Conservation (phyloP, 2,329 filamentous ascomycete genomes). For the Pestalotiopsis sp. region DNA sequence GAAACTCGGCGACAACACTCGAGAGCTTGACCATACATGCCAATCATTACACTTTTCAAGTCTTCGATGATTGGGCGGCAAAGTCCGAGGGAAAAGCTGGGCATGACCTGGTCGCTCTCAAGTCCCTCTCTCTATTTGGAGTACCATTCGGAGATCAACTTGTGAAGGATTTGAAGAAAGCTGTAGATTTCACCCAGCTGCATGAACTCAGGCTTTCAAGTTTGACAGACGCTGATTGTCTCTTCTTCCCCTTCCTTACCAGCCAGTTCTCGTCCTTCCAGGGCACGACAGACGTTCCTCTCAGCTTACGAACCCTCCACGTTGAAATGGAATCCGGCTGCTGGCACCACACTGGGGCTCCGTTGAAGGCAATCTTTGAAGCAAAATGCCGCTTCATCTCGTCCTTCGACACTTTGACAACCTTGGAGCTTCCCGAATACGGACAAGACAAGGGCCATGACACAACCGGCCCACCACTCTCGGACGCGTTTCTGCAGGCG, state of each 20-base stretch:
- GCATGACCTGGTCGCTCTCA: background rate
- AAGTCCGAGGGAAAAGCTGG: background rate
- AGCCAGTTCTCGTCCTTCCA: background rate
- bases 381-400: conserved; percentile 9
- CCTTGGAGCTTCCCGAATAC: background rate
- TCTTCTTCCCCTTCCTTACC: background rate
- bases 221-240: background rate
- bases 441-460: background rate
- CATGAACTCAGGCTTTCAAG: background rate
- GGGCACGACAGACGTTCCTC: background rate
- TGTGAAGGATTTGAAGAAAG: background rate
- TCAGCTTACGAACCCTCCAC: background rate
- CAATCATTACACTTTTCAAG: background rate
- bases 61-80: background rate
- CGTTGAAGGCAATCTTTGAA: background rate
- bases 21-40: background rate
- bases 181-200: conserved; percentile 1
- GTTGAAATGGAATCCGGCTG: background rate
- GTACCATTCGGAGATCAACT: background rate
- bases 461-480: background rate
- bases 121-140: background rate
- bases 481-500: conserved; percentile 2
- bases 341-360: background rate
- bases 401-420: conserved; percentile 14
- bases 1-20: conserved; percentile 13